Evolutionary conservation across 805 yeast genomes (phyloP), one percentile per base, ranked within the genome.

Genomic region (Kuraishia capsulata): DNA sequence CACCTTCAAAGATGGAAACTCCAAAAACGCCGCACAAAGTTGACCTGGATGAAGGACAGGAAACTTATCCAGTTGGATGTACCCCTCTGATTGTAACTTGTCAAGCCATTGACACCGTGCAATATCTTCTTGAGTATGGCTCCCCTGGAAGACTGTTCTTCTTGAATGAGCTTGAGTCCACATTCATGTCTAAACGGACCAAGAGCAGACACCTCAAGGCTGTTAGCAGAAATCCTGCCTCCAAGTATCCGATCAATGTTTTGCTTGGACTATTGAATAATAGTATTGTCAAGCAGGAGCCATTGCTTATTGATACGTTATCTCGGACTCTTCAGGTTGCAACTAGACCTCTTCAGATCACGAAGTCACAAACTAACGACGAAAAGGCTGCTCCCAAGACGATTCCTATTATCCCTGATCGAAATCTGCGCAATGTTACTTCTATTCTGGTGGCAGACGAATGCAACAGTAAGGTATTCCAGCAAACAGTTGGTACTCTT

Each of bases 391-490:
- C 38, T 20, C 39, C 43, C 24, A 28, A 36, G 19, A 30, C 34
- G 19, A 62, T 81, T 2, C 94, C 95, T 2, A 57, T 60, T 31
- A 75, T 89, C 46, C 80, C 85, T 1, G 76, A 73, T 30, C 58
- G 65, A 17, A 80, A 79, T 45, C 64, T 86, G 50, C 70, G 74
- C 35, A 70, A 69, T 43, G 65, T 87, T 24, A 80, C 84, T 13
- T 69, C 76, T 18, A 76, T 85, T 24, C 65, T 89, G 38, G 75
- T 81, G 4, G 74, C 90, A 1, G 86, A 84, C 51, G 95, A 89
- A 40, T 87, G 96, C 52, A 78, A 89, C 26, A 80, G 85, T 45
- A 73, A 81, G 32, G 85, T 94, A 0, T 87, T 89, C 62, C 87
- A 87, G 49, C 84, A 88, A 53, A 78, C 89, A 0, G 68, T 89